Percentiles rank a stretch among this genome's conserved stretches.
phyloP scores from a whole-genome alignment of 2,329 filamentous ascomycete genomes.

The Juglanconis sp. region DNA sequence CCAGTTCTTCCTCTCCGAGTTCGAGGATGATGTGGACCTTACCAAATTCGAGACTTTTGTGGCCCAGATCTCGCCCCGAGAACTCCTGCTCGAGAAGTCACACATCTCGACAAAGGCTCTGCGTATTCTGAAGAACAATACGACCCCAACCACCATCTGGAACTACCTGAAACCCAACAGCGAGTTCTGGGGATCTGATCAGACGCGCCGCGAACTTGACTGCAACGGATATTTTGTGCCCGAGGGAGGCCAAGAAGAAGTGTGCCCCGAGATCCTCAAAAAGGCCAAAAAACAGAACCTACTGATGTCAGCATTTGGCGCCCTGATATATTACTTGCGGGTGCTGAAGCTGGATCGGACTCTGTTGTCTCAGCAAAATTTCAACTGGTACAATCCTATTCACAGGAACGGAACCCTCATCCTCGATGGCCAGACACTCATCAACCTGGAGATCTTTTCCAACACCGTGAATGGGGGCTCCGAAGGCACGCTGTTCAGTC shows the following conservation, averaged over 20 bases:
- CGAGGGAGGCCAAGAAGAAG: slow-evolving; percentile 51
- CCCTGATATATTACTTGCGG: slow-evolving; percentile 80
- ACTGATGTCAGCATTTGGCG: slow-evolving; percentile 87
- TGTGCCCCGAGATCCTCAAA: slow-evolving; percentile 73
- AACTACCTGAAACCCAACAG: slow-evolving; percentile 82
- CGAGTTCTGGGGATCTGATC: slow-evolving; percentile 89
- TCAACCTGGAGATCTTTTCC: slow-evolving; percentile 95
- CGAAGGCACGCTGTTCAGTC: slow-evolving; percentile 83
- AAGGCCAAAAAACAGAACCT: slow-evolving; percentile 74
- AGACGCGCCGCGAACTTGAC: slow-evolving; percentile 76
- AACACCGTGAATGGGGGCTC: slow-evolving; percentile 84
- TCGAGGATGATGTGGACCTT: slow-evolving; percentile 85
- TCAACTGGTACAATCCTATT: slow-evolving; percentile 89
- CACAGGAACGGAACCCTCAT: slow-evolving; percentile 85
- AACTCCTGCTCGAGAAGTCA: slow-evolving; percentile 85
- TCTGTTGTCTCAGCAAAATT: slow-evolving; percentile 84
- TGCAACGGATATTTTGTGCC: slow-evolving; percentile 74
- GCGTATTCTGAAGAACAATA: slow-evolving; percentile 95
- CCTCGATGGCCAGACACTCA: slow-evolving; percentile 90
- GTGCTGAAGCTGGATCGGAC: slow-evolving; percentile 85
- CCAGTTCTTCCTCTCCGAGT: slow-evolving; percentile 90
- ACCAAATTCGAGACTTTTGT: slow-evolving; percentile 98
- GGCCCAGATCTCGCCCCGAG: slow-evolving; percentile 84
- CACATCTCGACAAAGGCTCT: slow-evolving; percentile 82
- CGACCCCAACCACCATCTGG: slow-evolving; percentile 88